Conservation (phyloP, 805 yeast genomes). For the Peterozyma xylosa region DNA sequence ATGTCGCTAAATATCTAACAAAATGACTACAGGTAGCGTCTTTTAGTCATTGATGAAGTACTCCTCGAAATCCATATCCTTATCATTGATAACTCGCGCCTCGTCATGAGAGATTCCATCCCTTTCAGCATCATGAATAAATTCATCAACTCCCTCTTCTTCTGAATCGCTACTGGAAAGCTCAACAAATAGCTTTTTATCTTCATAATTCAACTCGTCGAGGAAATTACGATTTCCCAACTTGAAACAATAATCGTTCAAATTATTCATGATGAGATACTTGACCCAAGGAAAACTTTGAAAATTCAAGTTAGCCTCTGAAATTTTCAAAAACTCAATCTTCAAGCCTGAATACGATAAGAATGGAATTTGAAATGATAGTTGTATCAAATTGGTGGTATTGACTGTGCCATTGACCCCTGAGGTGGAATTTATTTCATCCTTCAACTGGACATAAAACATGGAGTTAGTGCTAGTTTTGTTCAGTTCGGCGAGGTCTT, state of each 20-base stretch:
- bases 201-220: slow-evolving; percentile 4
- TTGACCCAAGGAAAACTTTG: slow-evolving; percentile 75
- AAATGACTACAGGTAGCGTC: no score
- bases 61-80: no score
- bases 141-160: no score
- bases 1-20: no score
- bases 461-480: slow-evolving; percentile 26
- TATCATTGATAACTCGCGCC: no score
- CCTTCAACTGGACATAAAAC: slow-evolving; percentile 20
- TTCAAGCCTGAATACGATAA: slow-evolving; percentile 59
- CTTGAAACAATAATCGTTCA: slow-evolving; percentile 21
- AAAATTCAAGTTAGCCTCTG: slow-evolving; percentile 50
- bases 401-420: neutral
- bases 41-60: no score
- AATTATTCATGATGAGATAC: slow-evolving; percentile 39
- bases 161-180: no score
- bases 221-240: slow-evolving; percentile 9
- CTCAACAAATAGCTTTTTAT: neutral
- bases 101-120: no score
- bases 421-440: slow-evolving; percentile 33
- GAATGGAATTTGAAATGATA: slow-evolving; percentile 59
- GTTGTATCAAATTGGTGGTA: slow-evolving; percentile 25
- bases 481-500: slow-evolving; percentile 15
- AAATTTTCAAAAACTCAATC: slow-evolving; percentile 58
- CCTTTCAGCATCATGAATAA: no score